Percentiles rank a stretch among this genome's conserved stretches.
Conservation (phyloP, 192 early-diverging fungal genomes). For the Pecoramyces ruminantium region DNA sequence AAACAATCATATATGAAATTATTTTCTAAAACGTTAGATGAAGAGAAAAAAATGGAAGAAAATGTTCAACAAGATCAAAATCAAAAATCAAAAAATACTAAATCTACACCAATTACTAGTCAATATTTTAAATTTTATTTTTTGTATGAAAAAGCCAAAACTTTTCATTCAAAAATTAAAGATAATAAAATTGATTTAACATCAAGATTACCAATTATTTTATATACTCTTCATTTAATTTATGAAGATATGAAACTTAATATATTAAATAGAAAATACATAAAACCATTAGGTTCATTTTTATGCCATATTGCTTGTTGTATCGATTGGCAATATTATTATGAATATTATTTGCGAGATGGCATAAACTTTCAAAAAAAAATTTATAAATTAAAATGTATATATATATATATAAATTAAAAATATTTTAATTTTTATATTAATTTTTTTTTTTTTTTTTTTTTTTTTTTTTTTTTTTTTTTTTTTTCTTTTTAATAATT, state of each 20-base stretch:
- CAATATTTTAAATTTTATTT: slow-evolving; percentile 1
- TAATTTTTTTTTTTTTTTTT: too few relatives aligned
- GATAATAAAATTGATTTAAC: background rate
- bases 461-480: too few relatives aligned
- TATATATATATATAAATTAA: too few relatives aligned
- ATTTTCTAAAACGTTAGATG: background rate
- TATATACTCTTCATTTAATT: slow-evolving; percentile 27
- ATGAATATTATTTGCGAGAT: slow-evolving; percentile 11
- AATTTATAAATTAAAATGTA: slow-evolving; percentile 3
- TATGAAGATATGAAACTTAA: slow-evolving; percentile 32
- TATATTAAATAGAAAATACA: slow-evolving; percentile 9
- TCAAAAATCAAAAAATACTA: background rate
- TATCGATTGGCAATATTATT: slow-evolving; percentile 10
- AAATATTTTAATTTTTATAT: too few relatives aligned
- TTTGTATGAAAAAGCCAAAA: slow-evolving; percentile 5
- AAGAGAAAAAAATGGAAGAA: background rate
- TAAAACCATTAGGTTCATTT: slow-evolving; percentile 10
- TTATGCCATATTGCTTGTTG: slow-evolving; percentile 10
- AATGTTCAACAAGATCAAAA: background rate
- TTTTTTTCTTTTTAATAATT: background rate
- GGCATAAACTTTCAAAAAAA: background rate
- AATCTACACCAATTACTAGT: background rate
- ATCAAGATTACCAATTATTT: slow-evolving; percentile 7
- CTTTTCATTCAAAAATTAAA: slow-evolving; percentile 4
- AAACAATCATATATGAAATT: slow-evolving; percentile 3